Conservation (phyloP, 75 land plant genomes). For the Selaginella tamariscina region DNA sequence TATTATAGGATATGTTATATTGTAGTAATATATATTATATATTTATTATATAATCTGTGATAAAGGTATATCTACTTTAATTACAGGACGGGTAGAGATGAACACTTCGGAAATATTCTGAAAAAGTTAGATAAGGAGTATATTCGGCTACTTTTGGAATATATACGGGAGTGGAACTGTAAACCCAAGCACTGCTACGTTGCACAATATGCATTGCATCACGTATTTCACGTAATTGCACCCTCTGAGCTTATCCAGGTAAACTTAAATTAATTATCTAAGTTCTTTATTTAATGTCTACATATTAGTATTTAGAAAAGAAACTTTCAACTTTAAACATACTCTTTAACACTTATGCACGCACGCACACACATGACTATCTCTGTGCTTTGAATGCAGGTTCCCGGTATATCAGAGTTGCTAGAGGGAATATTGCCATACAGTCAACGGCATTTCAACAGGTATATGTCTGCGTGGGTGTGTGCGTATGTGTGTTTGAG, state of each 20-base stretch:
- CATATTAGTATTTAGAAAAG: not conserved
- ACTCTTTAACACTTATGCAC: no score
- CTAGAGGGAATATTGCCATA: conserved; percentile 81
- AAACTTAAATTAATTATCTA: not conserved
- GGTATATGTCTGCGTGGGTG: no score
- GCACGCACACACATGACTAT: no score
- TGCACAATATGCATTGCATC: conserved; percentile 67
- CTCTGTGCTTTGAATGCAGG: conserved; percentile 25
- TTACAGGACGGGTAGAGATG: conserved; percentile 13
- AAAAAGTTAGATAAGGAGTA: conserved; percentile 55
- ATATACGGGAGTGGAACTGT: conserved; percentile 90
- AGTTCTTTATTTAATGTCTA: not conserved
- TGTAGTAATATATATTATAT: no score
- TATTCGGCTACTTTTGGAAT: conserved; percentile 50
- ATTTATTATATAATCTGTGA: no score
- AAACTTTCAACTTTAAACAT: not conserved
- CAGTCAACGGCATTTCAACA: conserved; percentile 69
- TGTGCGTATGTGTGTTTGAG: no score
- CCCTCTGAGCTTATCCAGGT: conserved; percentile 73
- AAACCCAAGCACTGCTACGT: conserved; percentile 85
- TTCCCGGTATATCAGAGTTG: conserved; percentile 64
- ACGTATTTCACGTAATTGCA: conserved; percentile 45
- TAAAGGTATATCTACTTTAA: no score
- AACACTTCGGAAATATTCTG: conserved; percentile 32
- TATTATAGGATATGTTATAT: no score